phyloP scores from a whole-genome alignment of 1,284 basidiomycete genomes.

The Phenoliferia sp. region DNA sequence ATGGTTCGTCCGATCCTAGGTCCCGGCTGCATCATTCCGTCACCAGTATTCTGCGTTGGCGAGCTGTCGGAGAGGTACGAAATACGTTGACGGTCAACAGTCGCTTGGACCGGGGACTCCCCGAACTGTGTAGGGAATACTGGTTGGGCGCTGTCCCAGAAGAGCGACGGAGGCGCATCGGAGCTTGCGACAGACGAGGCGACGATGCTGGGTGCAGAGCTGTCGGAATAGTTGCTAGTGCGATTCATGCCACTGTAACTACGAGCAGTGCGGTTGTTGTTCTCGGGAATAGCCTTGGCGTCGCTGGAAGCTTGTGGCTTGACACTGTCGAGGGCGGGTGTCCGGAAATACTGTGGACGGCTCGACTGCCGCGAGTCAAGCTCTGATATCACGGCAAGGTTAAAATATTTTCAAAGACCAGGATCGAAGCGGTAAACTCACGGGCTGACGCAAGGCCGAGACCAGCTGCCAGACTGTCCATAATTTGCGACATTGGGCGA shows the following conservation, averaged over 20 bases:
- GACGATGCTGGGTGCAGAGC: constrained; percentile 20
- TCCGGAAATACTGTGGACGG: no score
- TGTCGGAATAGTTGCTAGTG: constrained; percentile 23
- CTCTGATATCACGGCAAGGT: no score
- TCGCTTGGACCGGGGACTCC: neutral
- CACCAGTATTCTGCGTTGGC: neutral
- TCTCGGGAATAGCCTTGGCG: no score
- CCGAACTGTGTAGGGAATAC: neutral
- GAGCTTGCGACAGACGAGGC: constrained; percentile 5
- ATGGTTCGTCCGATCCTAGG: neutral
- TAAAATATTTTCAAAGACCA: no score
- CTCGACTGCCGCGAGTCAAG: neutral
- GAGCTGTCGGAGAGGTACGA: neutral
- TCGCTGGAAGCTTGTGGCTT: no score
- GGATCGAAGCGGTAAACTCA: constrained; percentile 4
- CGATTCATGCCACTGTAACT: constrained; percentile 15
- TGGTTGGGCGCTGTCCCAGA: neutral
- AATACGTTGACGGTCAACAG: neutral
- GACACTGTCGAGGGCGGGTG: no score
- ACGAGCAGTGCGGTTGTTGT: neutral
- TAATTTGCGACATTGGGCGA: constrained; percentile 22
- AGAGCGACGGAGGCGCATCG: constrained; percentile 11
- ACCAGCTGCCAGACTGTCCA: constrained; percentile 26
- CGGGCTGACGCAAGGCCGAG: constrained; percentile 12
- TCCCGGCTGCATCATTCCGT: neutral